These are phyloP conservation scores for Pseudevernia furfuracea DNA, from an alignment of 495 filamentous ascomycete species.

Conservation along the genomic window DNA sequence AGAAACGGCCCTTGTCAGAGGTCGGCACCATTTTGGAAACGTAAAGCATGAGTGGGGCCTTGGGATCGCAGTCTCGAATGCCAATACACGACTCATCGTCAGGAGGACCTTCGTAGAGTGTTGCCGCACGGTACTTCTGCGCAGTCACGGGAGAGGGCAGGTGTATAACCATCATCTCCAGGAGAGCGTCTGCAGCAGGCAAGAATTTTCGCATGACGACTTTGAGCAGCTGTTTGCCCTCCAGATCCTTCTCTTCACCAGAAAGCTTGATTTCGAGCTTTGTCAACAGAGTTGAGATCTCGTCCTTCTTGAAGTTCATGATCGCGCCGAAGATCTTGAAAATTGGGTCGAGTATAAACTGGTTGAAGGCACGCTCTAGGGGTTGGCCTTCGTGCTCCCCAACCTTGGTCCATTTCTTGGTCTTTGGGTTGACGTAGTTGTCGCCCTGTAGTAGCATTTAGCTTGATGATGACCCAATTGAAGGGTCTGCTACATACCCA, in stretches of 20 bases:
- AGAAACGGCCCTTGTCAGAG: constrained; percentile 99
- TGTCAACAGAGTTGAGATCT: constrained; percentile 69
- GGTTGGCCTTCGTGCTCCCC: constrained; percentile 71
- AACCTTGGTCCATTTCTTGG: constrained; percentile 98
- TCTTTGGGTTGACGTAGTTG: constrained; percentile 99
- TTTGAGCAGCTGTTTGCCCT: constrained; percentile 96
- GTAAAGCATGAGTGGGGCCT: constrained; percentile 98
- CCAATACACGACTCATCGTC: constrained; percentile 89
- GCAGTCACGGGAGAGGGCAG: constrained; percentile 92
- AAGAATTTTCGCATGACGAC: constrained; percentile 97
- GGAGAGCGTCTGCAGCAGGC: constrained; percentile 90
- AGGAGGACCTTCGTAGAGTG: constrained; percentile 91
- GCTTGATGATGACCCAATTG: constrained; percentile 3
- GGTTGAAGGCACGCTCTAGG: constrained; percentile 96
- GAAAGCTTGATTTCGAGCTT: constrained; percentile 91
- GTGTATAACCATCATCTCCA: constrained; percentile 99
- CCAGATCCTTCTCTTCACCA: constrained; percentile 79
- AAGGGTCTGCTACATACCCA: constrained; percentile 56
- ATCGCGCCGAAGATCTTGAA: constrained; percentile 94
- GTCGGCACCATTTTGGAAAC: constrained; percentile 99
- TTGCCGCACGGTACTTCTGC: constrained; percentile 97
- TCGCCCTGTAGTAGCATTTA: constrained; percentile 57
- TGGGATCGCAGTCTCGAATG: constrained; percentile 97
- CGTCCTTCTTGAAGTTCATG: constrained; percentile 98
- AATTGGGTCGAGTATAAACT: constrained; percentile 98